These are phyloP conservation scores for Juglanconis sp. DNA, from an alignment of 2,329 filamentous ascomycete species.

Conservation along the genomic window DNA sequence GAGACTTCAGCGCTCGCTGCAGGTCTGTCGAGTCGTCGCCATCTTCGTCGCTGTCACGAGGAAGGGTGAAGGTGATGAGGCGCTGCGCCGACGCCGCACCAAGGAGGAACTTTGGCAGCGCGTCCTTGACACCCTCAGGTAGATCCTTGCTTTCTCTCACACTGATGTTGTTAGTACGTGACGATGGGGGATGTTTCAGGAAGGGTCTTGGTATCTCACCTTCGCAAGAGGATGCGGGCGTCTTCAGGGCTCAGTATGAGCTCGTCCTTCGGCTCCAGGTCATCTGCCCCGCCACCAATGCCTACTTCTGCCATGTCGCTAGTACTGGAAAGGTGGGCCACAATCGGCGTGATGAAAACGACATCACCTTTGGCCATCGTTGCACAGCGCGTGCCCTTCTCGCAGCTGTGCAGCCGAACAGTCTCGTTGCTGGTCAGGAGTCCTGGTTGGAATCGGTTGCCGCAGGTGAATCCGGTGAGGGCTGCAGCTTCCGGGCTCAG, in stretches of 20 bases:
- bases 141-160: background rate
- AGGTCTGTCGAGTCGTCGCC: slow-evolving; percentile 15
- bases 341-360: slow-evolving; percentile 76
- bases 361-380: slow-evolving; percentile 41
- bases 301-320: slow-evolving; percentile 69
- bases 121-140: slow-evolving; percentile 20
- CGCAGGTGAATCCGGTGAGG: slow-evolving; percentile 70
- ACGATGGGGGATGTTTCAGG: no score
- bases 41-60: slow-evolving; percentile 22
- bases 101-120: slow-evolving; percentile 1
- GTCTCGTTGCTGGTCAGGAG: slow-evolving; percentile 65
- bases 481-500: slow-evolving; percentile 59
- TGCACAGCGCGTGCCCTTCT: slow-evolving; percentile 64
- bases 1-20: slow-evolving; percentile 3
- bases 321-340: slow-evolving; percentile 61
- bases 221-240: slow-evolving; percentile 44
- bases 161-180: background rate
- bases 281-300: slow-evolving; percentile 74
- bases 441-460: slow-evolving; percentile 66
- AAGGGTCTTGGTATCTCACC: background rate
- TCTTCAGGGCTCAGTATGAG: slow-evolving; percentile 53
- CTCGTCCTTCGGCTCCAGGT: slow-evolving; percentile 66
- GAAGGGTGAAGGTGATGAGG: background rate
- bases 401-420: slow-evolving; percentile 80
- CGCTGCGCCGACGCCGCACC: background rate